Evolutionary conservation across 768 basidiomycete species (phyloP), one percentile per base, ranked within the genome.

Genomic region (Hericium coralloides): DNA sequence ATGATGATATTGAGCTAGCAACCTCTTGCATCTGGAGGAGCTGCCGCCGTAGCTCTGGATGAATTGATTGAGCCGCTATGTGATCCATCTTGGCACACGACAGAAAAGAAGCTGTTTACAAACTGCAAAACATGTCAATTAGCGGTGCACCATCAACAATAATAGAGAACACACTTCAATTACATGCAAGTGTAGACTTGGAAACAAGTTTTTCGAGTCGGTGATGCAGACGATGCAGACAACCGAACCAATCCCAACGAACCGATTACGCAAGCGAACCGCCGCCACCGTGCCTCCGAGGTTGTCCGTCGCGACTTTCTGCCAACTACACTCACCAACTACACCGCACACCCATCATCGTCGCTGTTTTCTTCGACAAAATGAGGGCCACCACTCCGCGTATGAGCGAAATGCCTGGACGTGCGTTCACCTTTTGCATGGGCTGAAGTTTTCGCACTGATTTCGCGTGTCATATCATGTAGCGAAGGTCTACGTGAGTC

Each of bases 401-500:
- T 64, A 72, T 70, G 49, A 81, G 84, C 64, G 88, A 85, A 38
- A 92, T 92, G 88, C 90, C 90, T 47, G 84, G 84, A 71, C 76
- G 89, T 88, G 69, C 70, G 85, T 80, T 38, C 52, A 54, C 22
- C 22, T 57, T 52, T 8, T n/a, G 18, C 5, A 20, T 14, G 18
- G 20, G 36, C 49, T 50, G 49, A 1, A 50, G 48, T 37, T 31
- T 31, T 31, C 10, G 7, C 10, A 31, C 38, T 53, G 52, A 53
- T 41, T 31, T 31, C 36, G 38, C 4, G 45, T 60, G 52, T 58
- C 38, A 22, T 55, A 37, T 56, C 15, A 10, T 36, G 49, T 57
- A 92, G 90, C 79, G 73, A 87, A 87, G 74, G 78, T 77, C 75
- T 92, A 82, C 70, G 89, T 91, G 75, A 79, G 89, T 76, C 41